These are phyloP conservation scores for Claviceps spartinae DNA, from an alignment of 2,329 filamentous ascomycete genomes.

Conservation along the genomic window DNA sequence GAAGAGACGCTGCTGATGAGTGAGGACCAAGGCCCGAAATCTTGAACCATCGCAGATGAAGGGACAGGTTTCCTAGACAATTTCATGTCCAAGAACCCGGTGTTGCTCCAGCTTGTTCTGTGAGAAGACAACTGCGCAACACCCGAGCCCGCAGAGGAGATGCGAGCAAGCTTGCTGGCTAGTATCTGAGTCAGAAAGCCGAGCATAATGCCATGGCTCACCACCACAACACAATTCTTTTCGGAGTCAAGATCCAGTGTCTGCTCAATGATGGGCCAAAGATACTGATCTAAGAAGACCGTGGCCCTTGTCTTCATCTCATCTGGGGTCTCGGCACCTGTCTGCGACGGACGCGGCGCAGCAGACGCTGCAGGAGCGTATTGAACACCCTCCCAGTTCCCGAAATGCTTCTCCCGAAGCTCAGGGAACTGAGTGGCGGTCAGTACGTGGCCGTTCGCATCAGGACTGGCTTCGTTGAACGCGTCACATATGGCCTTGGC, in stretches of 20 bases:
- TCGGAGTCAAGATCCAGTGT: slow-evolving; percentile 4
- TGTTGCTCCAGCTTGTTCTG: slow-evolving; percentile 36
- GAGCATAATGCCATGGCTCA: slow-evolving; percentile 66
- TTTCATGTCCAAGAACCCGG: slow-evolving; percentile 29
- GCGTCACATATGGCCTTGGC: slow-evolving; percentile 51
- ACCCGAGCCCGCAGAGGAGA: not conserved
- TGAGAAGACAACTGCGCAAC: not conserved
- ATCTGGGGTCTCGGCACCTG: slow-evolving; percentile 47
- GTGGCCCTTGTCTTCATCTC: slow-evolving; percentile 52
- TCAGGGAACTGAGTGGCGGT: slow-evolving; percentile 19
- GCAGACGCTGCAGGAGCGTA: slow-evolving; percentile 25
- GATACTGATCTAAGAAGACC: slow-evolving; percentile 49
- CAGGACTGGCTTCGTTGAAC: slow-evolving; percentile 23
- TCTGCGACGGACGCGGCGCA: slow-evolving; percentile 25
- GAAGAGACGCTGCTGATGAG: slow-evolving; percentile 9
- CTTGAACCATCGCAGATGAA: not conserved
- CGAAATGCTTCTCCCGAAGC: slow-evolving; percentile 63
- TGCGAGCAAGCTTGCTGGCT: slow-evolving; percentile 33
- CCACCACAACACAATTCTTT: slow-evolving; percentile 48
- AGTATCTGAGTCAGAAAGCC: slow-evolving; percentile 53
- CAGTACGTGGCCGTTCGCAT: slow-evolving; percentile 3
- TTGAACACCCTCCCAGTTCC: slow-evolving; percentile 52
- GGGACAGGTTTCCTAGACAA: slow-evolving; percentile 7
- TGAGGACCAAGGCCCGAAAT: slow-evolving; percentile 10
- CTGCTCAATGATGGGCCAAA: slow-evolving; percentile 36